These are phyloP conservation scores for Solanum appendiculatum DNA, from an alignment of 257 asterid genomes.

Conservation along the genomic window DNA sequence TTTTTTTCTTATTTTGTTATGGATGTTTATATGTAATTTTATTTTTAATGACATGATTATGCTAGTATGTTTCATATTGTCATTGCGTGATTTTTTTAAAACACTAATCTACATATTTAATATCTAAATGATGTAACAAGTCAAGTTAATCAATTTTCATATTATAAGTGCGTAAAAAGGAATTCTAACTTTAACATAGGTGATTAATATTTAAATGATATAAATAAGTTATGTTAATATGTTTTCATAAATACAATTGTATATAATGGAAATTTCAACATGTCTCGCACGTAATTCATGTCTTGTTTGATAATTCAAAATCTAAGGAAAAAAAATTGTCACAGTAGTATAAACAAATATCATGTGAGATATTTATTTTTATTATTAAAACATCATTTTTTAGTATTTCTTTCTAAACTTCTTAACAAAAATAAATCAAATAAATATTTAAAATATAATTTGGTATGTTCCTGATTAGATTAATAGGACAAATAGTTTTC, in stretches of 20 bases:
- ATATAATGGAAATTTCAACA: not conserved
- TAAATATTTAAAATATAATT: not conserved
- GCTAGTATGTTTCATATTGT: not conserved
- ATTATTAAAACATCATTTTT: not conserved
- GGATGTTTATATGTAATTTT: not conserved
- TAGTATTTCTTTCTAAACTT: not conserved
- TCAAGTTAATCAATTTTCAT: not conserved
- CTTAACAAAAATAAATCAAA: not conserved
- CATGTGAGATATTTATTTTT: not conserved
- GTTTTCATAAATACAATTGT: not conserved
- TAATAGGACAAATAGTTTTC: not conserved
- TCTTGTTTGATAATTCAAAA: not conserved
- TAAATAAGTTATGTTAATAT: not conserved
- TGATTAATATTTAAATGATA: not conserved
- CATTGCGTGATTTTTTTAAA: not conserved
- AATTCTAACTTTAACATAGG: not conserved
- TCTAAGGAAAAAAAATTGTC: not conserved
- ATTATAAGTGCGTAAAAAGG: not conserved
- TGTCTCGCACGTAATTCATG: not conserved
- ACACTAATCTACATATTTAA: not conserved
- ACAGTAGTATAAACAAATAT: not conserved
- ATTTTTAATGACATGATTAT: not conserved
- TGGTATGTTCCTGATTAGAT: not conserved
- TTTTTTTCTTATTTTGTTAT: no score
- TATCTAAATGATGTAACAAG: not conserved